These are phyloP conservation scores for Curvularia verruculosa DNA, from an alignment of 2,329 filamentous ascomycete genomes.

Conservation along the genomic window DNA sequence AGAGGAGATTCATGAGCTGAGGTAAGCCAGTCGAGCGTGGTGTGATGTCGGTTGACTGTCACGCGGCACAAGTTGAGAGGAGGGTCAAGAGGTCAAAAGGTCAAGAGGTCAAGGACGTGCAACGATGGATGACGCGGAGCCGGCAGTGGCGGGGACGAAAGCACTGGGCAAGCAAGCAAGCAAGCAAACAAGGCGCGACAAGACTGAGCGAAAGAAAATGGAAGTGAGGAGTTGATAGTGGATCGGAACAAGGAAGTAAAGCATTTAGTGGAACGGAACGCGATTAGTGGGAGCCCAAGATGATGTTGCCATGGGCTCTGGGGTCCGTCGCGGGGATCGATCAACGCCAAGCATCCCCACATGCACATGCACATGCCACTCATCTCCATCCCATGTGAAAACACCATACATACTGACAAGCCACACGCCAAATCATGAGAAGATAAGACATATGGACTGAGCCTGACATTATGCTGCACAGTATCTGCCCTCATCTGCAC, in stretches of 20 bases:
- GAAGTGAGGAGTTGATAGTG: not conserved
- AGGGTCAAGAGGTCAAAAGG: conserved; percentile 1
- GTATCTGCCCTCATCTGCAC: not conserved
- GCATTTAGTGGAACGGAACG: not conserved
- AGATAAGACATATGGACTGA: no score
- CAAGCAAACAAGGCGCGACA: not conserved
- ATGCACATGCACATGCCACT: no score
- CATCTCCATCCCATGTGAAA: not conserved
- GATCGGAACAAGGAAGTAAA: not conserved
- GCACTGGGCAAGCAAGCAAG: conserved; percentile 5
- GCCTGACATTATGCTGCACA: no score
- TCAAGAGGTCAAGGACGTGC: conserved; percentile 8
- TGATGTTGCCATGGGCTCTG: conserved; percentile 10
- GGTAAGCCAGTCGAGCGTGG: conserved; percentile 9
- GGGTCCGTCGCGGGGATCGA: not conserved
- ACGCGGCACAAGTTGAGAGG: conserved; percentile 10
- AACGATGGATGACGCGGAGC: conserved; percentile 27
- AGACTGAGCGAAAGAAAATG: not conserved
- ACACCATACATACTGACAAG: not conserved
- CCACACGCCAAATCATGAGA: not conserved
- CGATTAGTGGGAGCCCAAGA: conserved; percentile 4
- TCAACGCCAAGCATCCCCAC: not conserved
- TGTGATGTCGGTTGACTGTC: conserved; percentile 9
- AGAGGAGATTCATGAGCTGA: conserved; percentile 31
- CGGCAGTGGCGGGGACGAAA: conserved; percentile 17